Base-by-base conservation (phyloP, 805 yeast species). In the Brettanomyces anomalus region DNA sequence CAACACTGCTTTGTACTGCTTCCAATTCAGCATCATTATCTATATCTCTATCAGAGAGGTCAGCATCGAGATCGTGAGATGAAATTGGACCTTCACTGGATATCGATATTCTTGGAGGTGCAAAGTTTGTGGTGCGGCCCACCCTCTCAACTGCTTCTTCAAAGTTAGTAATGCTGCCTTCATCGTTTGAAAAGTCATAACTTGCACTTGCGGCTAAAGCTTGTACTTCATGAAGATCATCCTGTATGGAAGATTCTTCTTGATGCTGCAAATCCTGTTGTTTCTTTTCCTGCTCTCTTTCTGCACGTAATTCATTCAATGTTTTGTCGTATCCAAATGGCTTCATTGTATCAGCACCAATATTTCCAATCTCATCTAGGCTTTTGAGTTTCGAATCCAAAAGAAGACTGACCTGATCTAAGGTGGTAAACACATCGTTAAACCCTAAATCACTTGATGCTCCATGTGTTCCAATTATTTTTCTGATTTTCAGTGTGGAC, bases 281-380 rank as follows among this genome's bases (percentile, higher is more conserved):
- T 16, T 32, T 16, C 34, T 14, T 19, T 19, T 35, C 21, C 20
- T 26, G 24, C 8, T 52, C 55, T 31, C 46, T 47, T 20, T 52
- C 59, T 11, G 49, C 59, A 19, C 43, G 18, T 24, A 66, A 42
- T 31, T 63, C 66, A 32, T 59, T 59, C 70, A 78, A 66, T 1
- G 85, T 81, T 55, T 71, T 76, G 3, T 67, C 65, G 8, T 78
- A 53, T 0, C 87, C 88, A 10, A 81, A 68, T 0, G 88, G 87
- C 36, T 65, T 65, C 43, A 82, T 53, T 43, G 64, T 66, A 13
- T 65, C 50, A 56, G 64, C 68, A 0, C 85, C 86, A 18, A 70
- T 51, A 4, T 64, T 64, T 6, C 72, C 62, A 26, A 76, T 61
- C 15, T 31, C 50, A 26, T 54, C 54, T 32, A 65, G 42, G 36